A percentile compares a stretch with the other conserved stretches of the same genome.
Evolutionary conservation across 140 eudicot genomes (phyloP).

Genomic region (Bidens hawaiensis): DNA sequence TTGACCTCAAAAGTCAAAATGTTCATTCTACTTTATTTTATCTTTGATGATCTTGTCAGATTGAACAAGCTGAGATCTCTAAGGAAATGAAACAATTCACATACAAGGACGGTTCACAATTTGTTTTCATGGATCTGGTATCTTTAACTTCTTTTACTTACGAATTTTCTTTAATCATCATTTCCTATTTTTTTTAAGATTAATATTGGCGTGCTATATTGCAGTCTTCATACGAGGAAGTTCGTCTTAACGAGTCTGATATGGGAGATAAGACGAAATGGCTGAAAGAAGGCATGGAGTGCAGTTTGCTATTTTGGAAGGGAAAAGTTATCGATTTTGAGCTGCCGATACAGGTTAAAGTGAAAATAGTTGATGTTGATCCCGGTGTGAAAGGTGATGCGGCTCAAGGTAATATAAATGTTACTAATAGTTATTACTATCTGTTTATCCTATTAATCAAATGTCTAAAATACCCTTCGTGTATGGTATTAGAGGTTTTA

Average conservation of each 20-base stretch:
- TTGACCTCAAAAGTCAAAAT: not conserved
- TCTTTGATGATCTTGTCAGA: conserved; percentile 26
- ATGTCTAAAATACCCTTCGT: not conserved
- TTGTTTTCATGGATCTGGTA: conserved; percentile 96
- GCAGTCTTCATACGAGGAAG: conserved; percentile 84
- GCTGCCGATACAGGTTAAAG: conserved; percentile 73
- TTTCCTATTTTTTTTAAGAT: too few species aligned
- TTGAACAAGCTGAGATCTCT: conserved; percentile 66
- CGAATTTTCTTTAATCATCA: not conserved
- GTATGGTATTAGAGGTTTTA: not conserved
- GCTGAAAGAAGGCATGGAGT: conserved; percentile 99
- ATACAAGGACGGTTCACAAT: conserved; percentile 82
- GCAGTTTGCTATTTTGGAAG: conserved; percentile 85
- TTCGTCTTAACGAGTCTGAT: conserved; percentile 70
- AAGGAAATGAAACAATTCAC: conserved; percentile 89
- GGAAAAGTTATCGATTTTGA: conserved; percentile 96
- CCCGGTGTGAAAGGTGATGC: conserved; percentile 93
- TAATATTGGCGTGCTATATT: not conserved
- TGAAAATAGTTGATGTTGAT: conserved; percentile 62
- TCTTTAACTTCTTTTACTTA: not conserved
- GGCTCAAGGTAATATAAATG: conserved; percentile 57
- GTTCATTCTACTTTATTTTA: not conserved
- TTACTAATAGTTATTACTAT: not conserved
- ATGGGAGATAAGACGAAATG: conserved; percentile 83
- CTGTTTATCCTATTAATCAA: not conserved